These are phyloP conservation scores for Xylaria venustula DNA, from an alignment of 495 filamentous ascomycete species.

Conservation along the genomic window DNA sequence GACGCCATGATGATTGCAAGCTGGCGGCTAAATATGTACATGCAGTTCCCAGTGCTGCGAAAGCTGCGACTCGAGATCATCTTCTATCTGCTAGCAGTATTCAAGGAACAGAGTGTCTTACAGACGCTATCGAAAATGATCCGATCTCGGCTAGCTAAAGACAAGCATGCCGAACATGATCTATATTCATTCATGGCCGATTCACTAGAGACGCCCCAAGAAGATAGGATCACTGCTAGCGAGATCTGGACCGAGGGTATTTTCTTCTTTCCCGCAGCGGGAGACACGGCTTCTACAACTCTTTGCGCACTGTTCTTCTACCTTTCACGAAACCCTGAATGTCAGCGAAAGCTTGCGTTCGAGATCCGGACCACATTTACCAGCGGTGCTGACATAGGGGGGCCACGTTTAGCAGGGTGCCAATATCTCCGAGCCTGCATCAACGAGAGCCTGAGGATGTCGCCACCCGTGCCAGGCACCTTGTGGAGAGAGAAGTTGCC, in stretches of 20 bases:
- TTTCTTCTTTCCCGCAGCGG: conserved; percentile 15
- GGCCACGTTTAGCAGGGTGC: conserved; percentile 25
- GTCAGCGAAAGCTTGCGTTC: neutral
- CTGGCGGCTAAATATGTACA: neutral
- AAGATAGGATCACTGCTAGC: neutral
- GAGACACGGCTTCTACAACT: neutral
- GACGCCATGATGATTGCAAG: neutral
- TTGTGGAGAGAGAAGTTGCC: conserved; percentile 40
- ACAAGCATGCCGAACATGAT: conserved; percentile 17
- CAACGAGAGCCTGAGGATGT: conserved; percentile 59
- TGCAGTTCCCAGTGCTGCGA: neutral
- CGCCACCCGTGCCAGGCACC: conserved; percentile 46
- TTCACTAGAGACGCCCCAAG: conserved; percentile 23
- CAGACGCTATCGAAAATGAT: neutral
- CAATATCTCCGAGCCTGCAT: conserved; percentile 49
- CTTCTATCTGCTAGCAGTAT: neutral
- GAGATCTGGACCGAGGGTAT: conserved; percentile 19
- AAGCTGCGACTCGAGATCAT: neutral
- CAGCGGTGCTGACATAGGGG: neutral
- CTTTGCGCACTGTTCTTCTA: neutral
- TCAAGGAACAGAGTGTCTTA: neutral
- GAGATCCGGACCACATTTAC: neutral
- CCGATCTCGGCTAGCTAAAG: conserved; percentile 9
- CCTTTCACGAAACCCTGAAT: neutral
- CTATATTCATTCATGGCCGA: conserved; percentile 37